A percentile compares a stretch with the other conserved stretches of the same genome.
Evolutionary conservation across 2,329 filamentous ascomycete species (phyloP).

Genomic region (Lasiodiplodia sp.): DNA sequence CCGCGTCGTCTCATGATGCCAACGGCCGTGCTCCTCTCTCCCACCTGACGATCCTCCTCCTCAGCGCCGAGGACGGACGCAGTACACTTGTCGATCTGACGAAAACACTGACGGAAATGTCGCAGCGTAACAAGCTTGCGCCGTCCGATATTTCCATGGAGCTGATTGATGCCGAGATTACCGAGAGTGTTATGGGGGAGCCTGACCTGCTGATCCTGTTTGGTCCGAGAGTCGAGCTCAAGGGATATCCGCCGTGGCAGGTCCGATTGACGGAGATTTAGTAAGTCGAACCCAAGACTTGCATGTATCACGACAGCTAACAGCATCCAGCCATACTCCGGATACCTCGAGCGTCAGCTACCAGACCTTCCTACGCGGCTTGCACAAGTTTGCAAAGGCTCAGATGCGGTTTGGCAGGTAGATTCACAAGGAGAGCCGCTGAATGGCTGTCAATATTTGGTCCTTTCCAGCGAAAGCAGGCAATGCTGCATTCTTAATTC

Average conservation of each 20-base stretch:
- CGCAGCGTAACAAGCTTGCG: slow-evolving; percentile 83
- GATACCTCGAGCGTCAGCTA: slow-evolving; percentile 89
- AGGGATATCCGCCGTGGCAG: slow-evolving; percentile 97
- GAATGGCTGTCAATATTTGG: neutral
- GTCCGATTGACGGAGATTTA: slow-evolving; percentile 94
- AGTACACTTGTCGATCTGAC: slow-evolving; percentile 96
- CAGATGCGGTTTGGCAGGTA: slow-evolving; percentile 83
- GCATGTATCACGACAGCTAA: neutral
- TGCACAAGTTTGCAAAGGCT: slow-evolving; percentile 84
- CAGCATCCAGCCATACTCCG: slow-evolving; percentile 54
- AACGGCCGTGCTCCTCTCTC: slow-evolving; percentile 35
- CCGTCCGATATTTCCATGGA: slow-evolving; percentile 83
- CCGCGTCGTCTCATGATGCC: slow-evolving; percentile 49
- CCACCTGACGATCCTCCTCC: slow-evolving; percentile 72
- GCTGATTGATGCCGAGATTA: slow-evolving; percentile 88
- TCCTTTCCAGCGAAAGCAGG: neutral
- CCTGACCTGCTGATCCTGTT: slow-evolving; percentile 91
- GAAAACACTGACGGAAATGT: slow-evolving; percentile 93
- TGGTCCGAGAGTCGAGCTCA: slow-evolving; percentile 79
- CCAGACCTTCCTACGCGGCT: slow-evolving; percentile 85
- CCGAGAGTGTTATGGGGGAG: slow-evolving; percentile 78
- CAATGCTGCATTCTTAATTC: neutral
- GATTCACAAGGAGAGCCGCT: neutral
- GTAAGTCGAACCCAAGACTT: slow-evolving; percentile 50
- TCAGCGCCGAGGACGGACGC: slow-evolving; percentile 87